These are phyloP conservation scores for Daldinia caldariorum DNA, from an alignment of 495 filamentous ascomycete genomes.

Conservation along the genomic window DNA sequence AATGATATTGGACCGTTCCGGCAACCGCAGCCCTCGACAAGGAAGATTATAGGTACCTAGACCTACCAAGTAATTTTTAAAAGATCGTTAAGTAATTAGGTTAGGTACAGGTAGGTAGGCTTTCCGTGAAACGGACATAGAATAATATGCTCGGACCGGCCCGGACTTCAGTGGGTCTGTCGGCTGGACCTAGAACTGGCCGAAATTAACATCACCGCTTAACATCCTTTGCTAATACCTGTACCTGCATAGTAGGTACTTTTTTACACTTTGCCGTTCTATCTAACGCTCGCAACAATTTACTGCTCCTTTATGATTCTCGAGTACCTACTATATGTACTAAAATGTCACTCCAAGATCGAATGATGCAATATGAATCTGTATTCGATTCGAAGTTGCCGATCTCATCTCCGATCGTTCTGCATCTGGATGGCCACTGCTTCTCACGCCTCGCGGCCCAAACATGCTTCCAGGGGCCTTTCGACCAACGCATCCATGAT, in stretches of 20 bases:
- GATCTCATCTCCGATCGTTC: slow-evolving; percentile 17
- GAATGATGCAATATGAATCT: slow-evolving; percentile 33
- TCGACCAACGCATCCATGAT: slow-evolving; percentile 26
- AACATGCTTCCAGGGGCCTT: slow-evolving; percentile 11
- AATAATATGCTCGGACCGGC: neutral
- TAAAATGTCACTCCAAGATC: slow-evolving; percentile 21
- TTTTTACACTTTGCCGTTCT: neutral
- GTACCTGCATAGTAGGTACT: neutral
- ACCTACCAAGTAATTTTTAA: no score
- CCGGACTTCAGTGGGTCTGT: slow-evolving; percentile 17
- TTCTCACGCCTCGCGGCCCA: slow-evolving; percentile 23
- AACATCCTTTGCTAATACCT: neutral
- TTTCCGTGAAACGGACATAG: no score
- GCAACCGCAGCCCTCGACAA: no score
- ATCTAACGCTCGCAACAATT: neutral
- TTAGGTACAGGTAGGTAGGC: no score
- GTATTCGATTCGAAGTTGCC: slow-evolving; percentile 14
- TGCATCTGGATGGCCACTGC: slow-evolving; percentile 28
- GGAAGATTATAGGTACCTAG: no score
- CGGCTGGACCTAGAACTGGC: slow-evolving; percentile 11
- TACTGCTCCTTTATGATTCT: neutral
- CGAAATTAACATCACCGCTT: slow-evolving; percentile 16
- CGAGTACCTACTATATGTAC: neutral
- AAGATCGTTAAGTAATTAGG: no score
- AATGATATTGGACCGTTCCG: no score